A percentile compares a stretch with the other conserved stretches of the same genome.
phyloP scores from a whole-genome alignment of 192 early-diverging fungal genomes.

The Pilaira anomala region DNA sequence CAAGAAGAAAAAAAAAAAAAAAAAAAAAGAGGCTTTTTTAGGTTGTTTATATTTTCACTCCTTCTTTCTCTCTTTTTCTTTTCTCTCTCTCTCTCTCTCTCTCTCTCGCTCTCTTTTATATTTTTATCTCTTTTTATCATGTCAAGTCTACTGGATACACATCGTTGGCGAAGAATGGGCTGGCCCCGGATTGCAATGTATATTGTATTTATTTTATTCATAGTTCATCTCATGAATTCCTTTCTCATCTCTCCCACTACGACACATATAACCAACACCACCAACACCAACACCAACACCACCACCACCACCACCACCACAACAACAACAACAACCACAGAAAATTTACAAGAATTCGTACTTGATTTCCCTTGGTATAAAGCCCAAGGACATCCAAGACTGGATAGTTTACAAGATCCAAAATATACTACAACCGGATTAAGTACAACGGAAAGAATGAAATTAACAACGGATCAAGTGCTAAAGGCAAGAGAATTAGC shows the following conservation, averaged over 20 bases:
- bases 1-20: too few relatives aligned
- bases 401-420: background rate
- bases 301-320: too few relatives aligned
- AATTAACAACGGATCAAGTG: background rate
- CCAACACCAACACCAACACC: too few relatives aligned
- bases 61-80: background rate
- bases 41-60: too few relatives aligned
- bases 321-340: background rate
- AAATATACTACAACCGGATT: background rate
- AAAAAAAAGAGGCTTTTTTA: too few relatives aligned
- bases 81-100: too few relatives aligned
- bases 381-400: background rate
- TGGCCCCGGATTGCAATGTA: conserved; percentile 20
- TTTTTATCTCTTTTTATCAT: background rate
- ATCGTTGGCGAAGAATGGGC: conserved; percentile 6
- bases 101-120: background rate
- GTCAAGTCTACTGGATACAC: background rate
- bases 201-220: conserved; percentile 1
- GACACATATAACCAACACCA: too few relatives aligned
- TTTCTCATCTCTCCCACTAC: background rate
- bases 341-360: too few relatives aligned
- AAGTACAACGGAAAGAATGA: background rate
- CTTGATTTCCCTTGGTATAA: conserved; percentile 20
- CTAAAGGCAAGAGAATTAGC: background rate
- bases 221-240: conserved; percentile 4